Evolutionary conservation across 441 rosid species (phyloP), one percentile per base, ranked within the genome.

Genomic region (Arabidopsis hybrid): DNA sequence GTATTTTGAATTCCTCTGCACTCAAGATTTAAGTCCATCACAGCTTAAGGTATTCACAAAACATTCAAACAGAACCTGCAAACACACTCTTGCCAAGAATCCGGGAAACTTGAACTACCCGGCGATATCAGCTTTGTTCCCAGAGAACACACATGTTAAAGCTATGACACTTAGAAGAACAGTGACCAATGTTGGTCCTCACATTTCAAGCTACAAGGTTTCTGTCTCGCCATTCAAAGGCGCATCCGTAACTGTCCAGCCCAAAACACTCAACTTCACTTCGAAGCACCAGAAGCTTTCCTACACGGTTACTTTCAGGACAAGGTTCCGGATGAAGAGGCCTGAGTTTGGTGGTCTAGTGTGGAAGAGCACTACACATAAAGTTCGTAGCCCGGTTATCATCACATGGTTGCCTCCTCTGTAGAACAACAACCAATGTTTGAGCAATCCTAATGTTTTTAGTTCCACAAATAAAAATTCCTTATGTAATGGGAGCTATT

Each of bases 81-180:
- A 66, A 35, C 78, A 84, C 68, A 69, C 85, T 34, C 78, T 91
- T 7, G 73, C 85, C 18, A 82, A 31, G 32, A 75, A 70, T 72
- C 89, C 97, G 7, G 91, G 91, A 45, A 88, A 95, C 76, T 77
- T 95, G 81, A 95, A 95, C 60, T 95, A 95, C 80, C 97, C 99
- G 0, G 94, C 97, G 32, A 87, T 92, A 56, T 92, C 99, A 7
- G 94, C 78, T 7, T 81, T 92, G 65, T 85, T 95, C 81, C 87
- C 92, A 0, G 93, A 88, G 45, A 72, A 77, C 18, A 52, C 67
- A 35, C 64, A 72, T 56, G 79, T 76, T 77, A 79, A 85, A 62
- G 42, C 55, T 16, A 10, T 82, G 72, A 85, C 86, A 1, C 72
- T 90, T 45, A 86, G 62, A 55, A 79, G 97, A 77, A 91, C 93